A percentile compares a stretch with the other conserved stretches of the same genome.
Conservation (phyloP, 1,284 basidiomycete genomes). For the Papiliotrema nemorosa region DNA sequence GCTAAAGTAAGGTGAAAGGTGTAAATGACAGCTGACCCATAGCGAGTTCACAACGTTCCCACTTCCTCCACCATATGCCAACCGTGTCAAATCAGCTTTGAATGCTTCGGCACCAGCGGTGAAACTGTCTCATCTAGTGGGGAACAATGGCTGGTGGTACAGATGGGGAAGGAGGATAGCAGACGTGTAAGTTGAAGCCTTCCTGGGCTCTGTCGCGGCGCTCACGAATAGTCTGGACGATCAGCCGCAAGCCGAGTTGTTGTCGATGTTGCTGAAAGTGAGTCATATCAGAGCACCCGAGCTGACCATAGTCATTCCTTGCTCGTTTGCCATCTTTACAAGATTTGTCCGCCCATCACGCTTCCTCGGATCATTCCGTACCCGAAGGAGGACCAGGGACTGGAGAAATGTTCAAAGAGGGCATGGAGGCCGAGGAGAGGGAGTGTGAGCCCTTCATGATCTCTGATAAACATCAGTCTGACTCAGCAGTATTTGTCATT, state of each 20-base stretch:
- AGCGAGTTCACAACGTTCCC: conserved; percentile 83
- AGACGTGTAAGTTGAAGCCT: conserved; percentile 60
- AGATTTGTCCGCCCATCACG: conserved; percentile 84
- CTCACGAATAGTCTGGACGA: conserved; percentile 60
- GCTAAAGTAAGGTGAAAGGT: conserved; percentile 60
- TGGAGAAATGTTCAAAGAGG: conserved; percentile 76
- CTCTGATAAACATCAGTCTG: too few species aligned
- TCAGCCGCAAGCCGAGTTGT: conserved; percentile 63
- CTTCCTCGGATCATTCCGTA: conserved; percentile 58
- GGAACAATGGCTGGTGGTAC: conserved; percentile 84
- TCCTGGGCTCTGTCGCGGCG: background rate
- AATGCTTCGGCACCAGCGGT: conserved; percentile 80
- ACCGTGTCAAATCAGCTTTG: conserved; percentile 73
- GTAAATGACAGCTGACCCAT: background rate
- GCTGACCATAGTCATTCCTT: conserved; percentile 63
- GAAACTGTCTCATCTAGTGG: conserved; percentile 71
- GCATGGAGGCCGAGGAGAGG: conserved; percentile 79
- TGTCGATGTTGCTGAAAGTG: conserved; percentile 65
- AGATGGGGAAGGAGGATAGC: conserved; percentile 78
- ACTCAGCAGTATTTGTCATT: conserved; percentile 65
- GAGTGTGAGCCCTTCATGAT: conserved; percentile 62
- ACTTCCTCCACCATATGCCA: conserved; percentile 69
- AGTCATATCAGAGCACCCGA: conserved; percentile 13
- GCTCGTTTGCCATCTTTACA: conserved; percentile 73
- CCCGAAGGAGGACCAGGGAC: conserved; percentile 34